Evolutionary conservation across 345 rosid genomes (phyloP), one percentile per base, ranked within the genome.

Genomic region (Rhizophora mangle): DNA sequence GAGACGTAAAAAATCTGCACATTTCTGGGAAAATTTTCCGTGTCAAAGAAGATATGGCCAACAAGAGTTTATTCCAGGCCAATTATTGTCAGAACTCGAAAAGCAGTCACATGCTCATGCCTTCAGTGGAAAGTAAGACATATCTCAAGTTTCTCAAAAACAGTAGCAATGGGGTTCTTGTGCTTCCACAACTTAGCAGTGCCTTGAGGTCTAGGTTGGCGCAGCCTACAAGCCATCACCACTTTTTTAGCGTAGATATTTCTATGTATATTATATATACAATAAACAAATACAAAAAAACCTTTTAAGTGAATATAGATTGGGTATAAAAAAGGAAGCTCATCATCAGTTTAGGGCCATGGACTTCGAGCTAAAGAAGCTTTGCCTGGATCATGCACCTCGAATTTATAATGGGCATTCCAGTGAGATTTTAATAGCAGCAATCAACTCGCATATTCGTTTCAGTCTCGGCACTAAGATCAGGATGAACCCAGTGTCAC

Each of bases 401-500:
- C 39, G 32, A 32, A 57, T n/a, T 47, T 27, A 19, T 22, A 20
- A 5, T 21, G 15, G 37, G 32, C 16, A 47, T 36, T 10, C 58
- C 34, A 52, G 67, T 16, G 55, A 49, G 32, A 18, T n/a, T 26
- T 43, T 43, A 43, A 43, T 68, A 6, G 56, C 59, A 55, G 37
- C 55, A 22, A 32, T 34, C 18, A 11, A 24, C 37, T 31, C 37
- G 21, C 56, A 34, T 21, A 36, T 36, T 24, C 3, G 47, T 43
- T 0, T 11, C 39, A 73, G 27, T 47, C 55, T 60, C 27, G 37
- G 52, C 4, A 19, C 58, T 64, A 67, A 39, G 64, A 22, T 6
- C 68, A 72, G 8, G 70, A 74, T 6, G 68, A 43, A 69, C 77
- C 68, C 73, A 87, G 89, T 34, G 19, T 81, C 79, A 3, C 77